Evolutionary conservation across 306 rosid genomes (phyloP).

Genomic region (Hippophae tibetana): DNA sequence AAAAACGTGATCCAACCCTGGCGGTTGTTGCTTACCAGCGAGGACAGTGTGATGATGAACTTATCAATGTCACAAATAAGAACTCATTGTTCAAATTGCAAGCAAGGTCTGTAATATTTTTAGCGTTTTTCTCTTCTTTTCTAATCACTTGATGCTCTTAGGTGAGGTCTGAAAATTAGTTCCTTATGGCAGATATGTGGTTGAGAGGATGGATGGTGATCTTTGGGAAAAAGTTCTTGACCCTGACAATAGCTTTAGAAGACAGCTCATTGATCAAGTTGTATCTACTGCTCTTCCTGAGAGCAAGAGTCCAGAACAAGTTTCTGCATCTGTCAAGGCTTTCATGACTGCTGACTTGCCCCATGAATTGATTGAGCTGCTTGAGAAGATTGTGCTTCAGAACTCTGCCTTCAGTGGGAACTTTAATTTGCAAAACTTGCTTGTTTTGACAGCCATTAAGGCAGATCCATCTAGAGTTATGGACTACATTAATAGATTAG

Average conservation of each 20-base stretch:
- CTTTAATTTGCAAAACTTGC: slow-evolving; percentile 92
- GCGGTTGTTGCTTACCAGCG: slow-evolving; percentile 97
- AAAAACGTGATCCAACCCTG: slow-evolving; percentile 95
- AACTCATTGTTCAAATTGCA: slow-evolving; percentile 94
- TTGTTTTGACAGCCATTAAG: slow-evolving; percentile 91
- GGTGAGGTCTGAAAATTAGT: slow-evolving; percentile 16
- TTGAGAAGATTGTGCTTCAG: slow-evolving; percentile 98
- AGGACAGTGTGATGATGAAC: slow-evolving; percentile 98
- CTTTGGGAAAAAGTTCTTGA: slow-evolving; percentile 88
- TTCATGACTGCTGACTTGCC: slow-evolving; percentile 99
- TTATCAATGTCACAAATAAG: slow-evolving; percentile 87
- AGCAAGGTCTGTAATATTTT: slow-evolving; percentile 63
- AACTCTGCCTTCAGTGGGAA: slow-evolving; percentile 99
- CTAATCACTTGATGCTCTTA: slow-evolving; percentile 2
- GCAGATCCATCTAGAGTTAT: slow-evolving; percentile 98
- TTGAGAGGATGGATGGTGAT: slow-evolving; percentile 96
- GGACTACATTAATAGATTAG: slow-evolving; percentile 91
- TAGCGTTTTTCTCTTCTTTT: slow-evolving; percentile 3
- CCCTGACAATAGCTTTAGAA: slow-evolving; percentile 81
- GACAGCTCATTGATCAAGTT: slow-evolving; percentile 97
- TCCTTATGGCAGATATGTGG: slow-evolving; percentile 68
- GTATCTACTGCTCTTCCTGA: slow-evolving; percentile 98
- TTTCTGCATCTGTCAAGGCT: slow-evolving; percentile 97
- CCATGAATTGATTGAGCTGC: slow-evolving; percentile 96
- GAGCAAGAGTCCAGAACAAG: slow-evolving; percentile 99